Conservation (phyloP, 805 yeast genomes). For the Candida arabinofermentans region DNA sequence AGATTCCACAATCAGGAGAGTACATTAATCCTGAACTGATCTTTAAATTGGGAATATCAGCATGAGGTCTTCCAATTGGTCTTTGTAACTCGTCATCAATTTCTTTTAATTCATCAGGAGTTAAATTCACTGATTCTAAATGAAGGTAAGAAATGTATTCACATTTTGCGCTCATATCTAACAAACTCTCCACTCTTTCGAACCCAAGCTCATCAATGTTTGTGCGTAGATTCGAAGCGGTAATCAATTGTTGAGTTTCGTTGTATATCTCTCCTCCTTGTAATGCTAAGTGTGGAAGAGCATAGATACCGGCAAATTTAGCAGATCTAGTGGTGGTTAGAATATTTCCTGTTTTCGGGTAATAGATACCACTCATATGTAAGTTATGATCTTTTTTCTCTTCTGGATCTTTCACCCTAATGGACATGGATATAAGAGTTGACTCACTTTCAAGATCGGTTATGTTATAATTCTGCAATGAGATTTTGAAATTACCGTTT, state of each 20-base stretch:
- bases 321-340: constrained; percentile 58
- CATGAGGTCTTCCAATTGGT: constrained; percentile 80
- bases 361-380: constrained; percentile 58
- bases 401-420: constrained; percentile 36
- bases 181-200: constrained; percentile 33
- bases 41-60: constrained; percentile 50
- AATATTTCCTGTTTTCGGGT: constrained; percentile 60
- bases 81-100: constrained; percentile 69
- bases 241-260: constrained; percentile 40
- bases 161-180: constrained; percentile 44
- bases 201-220: constrained; percentile 35
- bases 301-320: constrained; percentile 58
- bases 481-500: constrained; percentile 20
- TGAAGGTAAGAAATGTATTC: constrained; percentile 72
- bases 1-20: constrained; percentile 86
- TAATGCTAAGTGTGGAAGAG: constrained; percentile 53
- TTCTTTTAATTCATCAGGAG: constrained; percentile 46
- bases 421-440: constrained; percentile 29
- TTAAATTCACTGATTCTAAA: constrained; percentile 54
- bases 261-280: constrained; percentile 37
- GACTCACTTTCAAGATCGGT: constrained; percentile 22
- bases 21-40: constrained; percentile 59
- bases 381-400: constrained; percentile 50
- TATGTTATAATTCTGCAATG: constrained; percentile 13
- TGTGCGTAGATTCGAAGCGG: constrained; percentile 42